Conservation (phyloP, 2,329 filamentous ascomycete species). For the Coniochaeta pulveracea region DNA sequence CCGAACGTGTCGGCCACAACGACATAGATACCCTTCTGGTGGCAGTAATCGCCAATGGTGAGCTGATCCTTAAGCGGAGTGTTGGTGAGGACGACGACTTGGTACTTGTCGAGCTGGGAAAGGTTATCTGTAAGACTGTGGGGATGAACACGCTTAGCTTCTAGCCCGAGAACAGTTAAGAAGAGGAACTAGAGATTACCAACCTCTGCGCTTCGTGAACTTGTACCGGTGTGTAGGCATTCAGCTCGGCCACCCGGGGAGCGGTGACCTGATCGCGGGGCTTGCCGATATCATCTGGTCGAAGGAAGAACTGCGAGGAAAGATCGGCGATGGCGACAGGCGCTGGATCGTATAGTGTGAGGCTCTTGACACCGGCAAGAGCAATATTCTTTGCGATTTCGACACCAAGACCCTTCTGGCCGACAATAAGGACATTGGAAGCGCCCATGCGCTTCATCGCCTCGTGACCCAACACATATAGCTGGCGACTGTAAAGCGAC, state of each 20-base stretch:
- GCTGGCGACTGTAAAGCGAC: slow-evolving; percentile 63
- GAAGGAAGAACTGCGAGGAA: slow-evolving; percentile 95
- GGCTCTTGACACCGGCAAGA: slow-evolving; percentile 92
- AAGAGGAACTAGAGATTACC: too few species aligned
- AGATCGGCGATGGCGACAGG: slow-evolving; percentile 79
- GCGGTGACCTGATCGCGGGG: slow-evolving; percentile 78
- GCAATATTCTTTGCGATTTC: slow-evolving; percentile 99
- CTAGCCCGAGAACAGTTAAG: too few species aligned
- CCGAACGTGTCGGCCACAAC: slow-evolving; percentile 84
- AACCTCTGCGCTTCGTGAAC: slow-evolving; percentile 55
- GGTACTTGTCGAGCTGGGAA: slow-evolving; percentile 76
- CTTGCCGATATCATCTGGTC: slow-evolving; percentile 79
- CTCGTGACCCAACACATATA: slow-evolving; percentile 60
- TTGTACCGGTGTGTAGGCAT: slow-evolving; percentile 86
- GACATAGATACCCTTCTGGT: slow-evolving; percentile 84
- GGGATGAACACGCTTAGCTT: too few species aligned
- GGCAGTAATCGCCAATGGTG: slow-evolving; percentile 82
- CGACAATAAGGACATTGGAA: slow-evolving; percentile 86
- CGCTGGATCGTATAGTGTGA: slow-evolving; percentile 84
- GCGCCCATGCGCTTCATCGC: slow-evolving; percentile 99
- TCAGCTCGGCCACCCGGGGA: slow-evolving; percentile 85
- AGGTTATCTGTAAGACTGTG: slow-evolving; percentile 63
- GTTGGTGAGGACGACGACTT: slow-evolving; percentile 84
- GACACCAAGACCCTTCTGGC: slow-evolving; percentile 86
- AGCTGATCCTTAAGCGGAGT: slow-evolving; percentile 72